Conservation (phyloP, 1,139 yeast species). For the Candida sp. region DNA sequence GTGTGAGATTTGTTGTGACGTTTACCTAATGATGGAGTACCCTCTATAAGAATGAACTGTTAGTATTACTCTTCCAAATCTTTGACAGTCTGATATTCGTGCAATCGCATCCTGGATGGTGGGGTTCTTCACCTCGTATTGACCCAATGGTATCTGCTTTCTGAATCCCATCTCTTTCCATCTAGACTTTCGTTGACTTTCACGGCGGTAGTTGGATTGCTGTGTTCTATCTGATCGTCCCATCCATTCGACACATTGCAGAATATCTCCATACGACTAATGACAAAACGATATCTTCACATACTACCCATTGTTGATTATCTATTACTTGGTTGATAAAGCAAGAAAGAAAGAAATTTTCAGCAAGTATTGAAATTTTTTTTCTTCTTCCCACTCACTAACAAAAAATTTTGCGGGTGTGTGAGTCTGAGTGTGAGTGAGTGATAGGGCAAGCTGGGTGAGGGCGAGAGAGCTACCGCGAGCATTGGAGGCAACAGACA, state of each 20-base stretch:
- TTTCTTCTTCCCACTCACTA: conserved; percentile 8
- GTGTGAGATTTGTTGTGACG: conserved; percentile 99
- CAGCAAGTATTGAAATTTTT: conserved; percentile 15
- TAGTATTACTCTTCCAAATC: conserved; percentile 8
- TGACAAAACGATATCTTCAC: conserved; percentile 36
- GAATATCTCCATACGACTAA: background rate
- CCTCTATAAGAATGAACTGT: conserved; percentile 59
- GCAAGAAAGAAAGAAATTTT: conserved; percentile 9
- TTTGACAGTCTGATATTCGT: background rate
- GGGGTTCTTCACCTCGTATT: background rate
- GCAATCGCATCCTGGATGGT: background rate
- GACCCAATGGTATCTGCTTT: too few relatives aligned
- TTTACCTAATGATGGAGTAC: conserved; percentile 99
- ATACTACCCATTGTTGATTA: conserved; percentile 69
- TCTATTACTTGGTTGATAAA: conserved; percentile 17
- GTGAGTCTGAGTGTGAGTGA: too few relatives aligned
- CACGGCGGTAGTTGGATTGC: background rate
- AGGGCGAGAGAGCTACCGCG: background rate
- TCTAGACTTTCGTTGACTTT: too few relatives aligned
- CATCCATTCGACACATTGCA: background rate
- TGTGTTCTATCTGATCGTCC: background rate
- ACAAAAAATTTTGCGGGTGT: conserved; percentile 2
- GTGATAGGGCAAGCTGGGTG: too few relatives aligned
- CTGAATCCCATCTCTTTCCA: background rate
- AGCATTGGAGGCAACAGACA: background rate